Evolutionary conservation across 306 rosid genomes (phyloP), one percentile per base, ranked within the genome.

Genomic region (Quercus gilva): DNA sequence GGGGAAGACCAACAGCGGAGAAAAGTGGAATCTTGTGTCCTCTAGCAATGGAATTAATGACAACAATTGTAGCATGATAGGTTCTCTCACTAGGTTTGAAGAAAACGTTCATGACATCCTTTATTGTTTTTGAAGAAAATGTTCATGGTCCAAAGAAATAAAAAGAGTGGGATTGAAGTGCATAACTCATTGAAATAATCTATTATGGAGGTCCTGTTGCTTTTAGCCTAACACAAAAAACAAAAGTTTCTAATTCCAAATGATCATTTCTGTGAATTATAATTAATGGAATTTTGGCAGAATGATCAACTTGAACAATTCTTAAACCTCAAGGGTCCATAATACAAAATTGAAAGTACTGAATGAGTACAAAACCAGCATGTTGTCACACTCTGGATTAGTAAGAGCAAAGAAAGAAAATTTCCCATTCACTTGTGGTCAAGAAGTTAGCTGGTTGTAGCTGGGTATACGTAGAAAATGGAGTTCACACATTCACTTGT

Each of bases 1-100:
- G 98, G 71, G 96, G 98, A 73, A 95, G 99, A 89, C 98, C 99
- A 55, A 97, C 99, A 85, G 99, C 99, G 33, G 98, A 95, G 86
- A 95, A 95, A 60, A 95, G 90, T 45, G 98, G 99, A 78, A 93
- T 95, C 89, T 95, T 95, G 81, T 93, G 99, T 84, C 99, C 99
- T 89, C 99, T 91, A 51, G 98, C 98, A 89, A 95, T 95, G 83
- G 99, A 95, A 83, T 95, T 95, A 98, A 95, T 93, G 78, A 95
- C 97, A 79, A 91, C 99, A 78, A 95, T 93, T 10, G 98, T 95
- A 58, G 96, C 43, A 37, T 37, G 43, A 37, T 37, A 37, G 43
- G 43, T 37, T 37, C 43, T 6, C 43, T 37, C 10, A 6, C 43
- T 6, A 37, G 43, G 43, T 6, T 37, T 23, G 68, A 31, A 60